These are phyloP conservation scores for Camellia granthamiana DNA, from an alignment of 148 eudicot genomes.

Conservation along the genomic window DNA sequence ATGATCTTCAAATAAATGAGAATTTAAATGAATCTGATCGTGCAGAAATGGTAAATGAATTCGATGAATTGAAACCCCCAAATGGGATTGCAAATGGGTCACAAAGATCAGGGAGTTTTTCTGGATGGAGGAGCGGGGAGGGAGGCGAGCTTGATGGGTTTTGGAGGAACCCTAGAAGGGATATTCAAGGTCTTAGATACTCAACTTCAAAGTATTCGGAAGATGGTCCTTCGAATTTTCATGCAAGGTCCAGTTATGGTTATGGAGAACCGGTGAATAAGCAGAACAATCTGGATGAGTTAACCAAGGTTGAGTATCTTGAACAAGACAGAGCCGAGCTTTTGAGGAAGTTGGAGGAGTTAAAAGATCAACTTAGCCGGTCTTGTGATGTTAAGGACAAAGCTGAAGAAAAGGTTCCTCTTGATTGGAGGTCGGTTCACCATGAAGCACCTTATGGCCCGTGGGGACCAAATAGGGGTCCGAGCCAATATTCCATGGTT, in stretches of 20 bases:
- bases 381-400: slow-evolving; percentile 47
- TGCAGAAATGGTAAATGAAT: slow-evolving; percentile 26
- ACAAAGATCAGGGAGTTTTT: slow-evolving; percentile 26
- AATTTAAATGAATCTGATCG: slow-evolving; percentile 20
- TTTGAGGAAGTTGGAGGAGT: slow-evolving; percentile 76
- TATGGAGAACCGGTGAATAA: slow-evolving; percentile 24
- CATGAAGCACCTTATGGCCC: slow-evolving; percentile 43
- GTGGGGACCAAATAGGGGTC: slow-evolving; percentile 26
- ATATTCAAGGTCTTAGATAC: slow-evolving; percentile 38
- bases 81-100: slow-evolving; percentile 37
- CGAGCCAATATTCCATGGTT: slow-evolving; percentile 37
- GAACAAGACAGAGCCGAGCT: slow-evolving; percentile 68
- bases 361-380: slow-evolving; percentile 63
- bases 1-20: slow-evolving; percentile 16
- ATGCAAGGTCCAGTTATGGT: slow-evolving; percentile 23
- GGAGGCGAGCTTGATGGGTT: slow-evolving; percentile 33
- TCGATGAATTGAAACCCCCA: slow-evolving; percentile 31
- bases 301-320: slow-evolving; percentile 37
- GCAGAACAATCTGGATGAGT: slow-evolving; percentile 31
- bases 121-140: slow-evolving; percentile 41
- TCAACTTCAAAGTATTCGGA: slow-evolving; percentile 37
- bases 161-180: slow-evolving; percentile 34
- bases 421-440: slow-evolving; percentile 33
- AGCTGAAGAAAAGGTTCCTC: slow-evolving; percentile 46
- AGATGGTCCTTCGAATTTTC: slow-evolving; percentile 45